These are phyloP conservation scores for Trichoderma koningiopsis DNA, from an alignment of 2,329 filamentous ascomycete species.

Conservation along the genomic window DNA sequence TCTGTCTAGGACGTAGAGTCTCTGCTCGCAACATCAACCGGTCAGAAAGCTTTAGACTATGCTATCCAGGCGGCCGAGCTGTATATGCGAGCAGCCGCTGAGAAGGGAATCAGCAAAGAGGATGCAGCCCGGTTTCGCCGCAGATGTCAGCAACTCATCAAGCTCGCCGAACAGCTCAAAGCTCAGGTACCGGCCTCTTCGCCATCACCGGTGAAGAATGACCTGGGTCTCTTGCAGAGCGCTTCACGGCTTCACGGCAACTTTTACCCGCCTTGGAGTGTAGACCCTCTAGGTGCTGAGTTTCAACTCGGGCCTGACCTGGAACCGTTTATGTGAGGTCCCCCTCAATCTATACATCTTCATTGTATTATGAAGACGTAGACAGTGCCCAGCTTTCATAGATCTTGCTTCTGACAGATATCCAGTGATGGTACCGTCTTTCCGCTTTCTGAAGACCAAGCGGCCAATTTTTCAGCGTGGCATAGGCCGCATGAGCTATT, in stretches of 20 bases:
- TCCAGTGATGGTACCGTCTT: slow-evolving; percentile 70
- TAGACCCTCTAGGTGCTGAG: slow-evolving; percentile 58
- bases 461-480: slow-evolving; percentile 80
- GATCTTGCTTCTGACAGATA: background rate
- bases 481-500: slow-evolving; percentile 72
- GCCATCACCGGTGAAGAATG: background rate
- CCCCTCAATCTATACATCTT: slow-evolving; percentile 25
- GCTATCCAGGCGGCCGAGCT: slow-evolving; percentile 78
- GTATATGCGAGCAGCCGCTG: slow-evolving; percentile 72
- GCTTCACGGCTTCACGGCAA: slow-evolving; percentile 80
- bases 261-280: slow-evolving; percentile 83
- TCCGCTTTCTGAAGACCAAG: slow-evolving; percentile 73
- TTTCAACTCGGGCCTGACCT: slow-evolving; percentile 60
- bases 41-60: slow-evolving; percentile 66
- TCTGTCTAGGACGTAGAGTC: slow-evolving; percentile 42
- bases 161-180: slow-evolving; percentile 77
- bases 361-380: no score
- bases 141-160: slow-evolving; percentile 71
- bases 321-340: slow-evolving; percentile 62
- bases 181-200: slow-evolving; percentile 25
- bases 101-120: slow-evolving; percentile 57
- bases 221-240: slow-evolving; percentile 62
- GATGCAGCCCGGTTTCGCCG: slow-evolving; percentile 68
- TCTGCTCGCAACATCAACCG: slow-evolving; percentile 40
- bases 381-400: background rate